Percentiles rank a stretch among this genome's conserved stretches.
These are phyloP conservation scores for Alternaria sp. DNA, from an alignment of 2,329 filamentous ascomycete species.

Conservation along the genomic window DNA sequence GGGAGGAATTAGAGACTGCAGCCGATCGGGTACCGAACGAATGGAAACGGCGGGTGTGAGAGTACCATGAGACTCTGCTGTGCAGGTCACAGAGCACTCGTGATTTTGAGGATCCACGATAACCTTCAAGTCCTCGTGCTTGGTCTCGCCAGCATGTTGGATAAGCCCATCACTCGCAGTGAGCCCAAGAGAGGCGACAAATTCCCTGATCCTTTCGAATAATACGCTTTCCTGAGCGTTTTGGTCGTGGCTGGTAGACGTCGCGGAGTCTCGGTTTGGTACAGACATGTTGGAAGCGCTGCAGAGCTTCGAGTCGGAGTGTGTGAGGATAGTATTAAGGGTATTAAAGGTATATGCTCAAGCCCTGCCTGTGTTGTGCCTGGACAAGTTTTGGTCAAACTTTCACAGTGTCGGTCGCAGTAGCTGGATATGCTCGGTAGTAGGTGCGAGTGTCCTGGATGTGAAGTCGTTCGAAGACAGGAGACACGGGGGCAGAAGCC, in stretches of 20 bases:
- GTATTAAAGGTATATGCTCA: slow-evolving; percentile 1
- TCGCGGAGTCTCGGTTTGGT: slow-evolving; percentile 11
- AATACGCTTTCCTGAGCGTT: slow-evolving; percentile 21
- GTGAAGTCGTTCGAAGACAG: slow-evolving; percentile 6
- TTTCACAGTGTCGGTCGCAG: neutral
- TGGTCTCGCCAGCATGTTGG: slow-evolving; percentile 37
- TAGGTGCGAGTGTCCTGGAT: slow-evolving; percentile 6
- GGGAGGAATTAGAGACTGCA: slow-evolving; percentile 59
- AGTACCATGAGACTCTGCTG: slow-evolving; percentile 23
- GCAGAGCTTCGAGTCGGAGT: neutral
- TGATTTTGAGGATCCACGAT: slow-evolving; percentile 25
- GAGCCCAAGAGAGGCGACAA: slow-evolving; percentile 32
- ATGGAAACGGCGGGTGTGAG: slow-evolving; percentile 27
- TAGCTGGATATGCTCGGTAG: neutral
- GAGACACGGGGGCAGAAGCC: slow-evolving; percentile 26
- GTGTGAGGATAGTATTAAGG: neutral
- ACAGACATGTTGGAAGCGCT: slow-evolving; percentile 22
- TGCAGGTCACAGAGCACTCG: slow-evolving; percentile 23
- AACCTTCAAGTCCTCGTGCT: slow-evolving; percentile 44
- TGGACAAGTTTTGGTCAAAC: neutral
- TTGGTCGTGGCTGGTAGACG: slow-evolving; percentile 9
- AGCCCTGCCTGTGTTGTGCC: slow-evolving; percentile 1
- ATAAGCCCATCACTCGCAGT: slow-evolving; percentile 33
- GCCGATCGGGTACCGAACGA: slow-evolving; percentile 38
- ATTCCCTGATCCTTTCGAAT: slow-evolving; percentile 32